phyloP scores from a whole-genome alignment of 2,329 filamentous ascomycete genomes.

The Botrytis medusae region DNA sequence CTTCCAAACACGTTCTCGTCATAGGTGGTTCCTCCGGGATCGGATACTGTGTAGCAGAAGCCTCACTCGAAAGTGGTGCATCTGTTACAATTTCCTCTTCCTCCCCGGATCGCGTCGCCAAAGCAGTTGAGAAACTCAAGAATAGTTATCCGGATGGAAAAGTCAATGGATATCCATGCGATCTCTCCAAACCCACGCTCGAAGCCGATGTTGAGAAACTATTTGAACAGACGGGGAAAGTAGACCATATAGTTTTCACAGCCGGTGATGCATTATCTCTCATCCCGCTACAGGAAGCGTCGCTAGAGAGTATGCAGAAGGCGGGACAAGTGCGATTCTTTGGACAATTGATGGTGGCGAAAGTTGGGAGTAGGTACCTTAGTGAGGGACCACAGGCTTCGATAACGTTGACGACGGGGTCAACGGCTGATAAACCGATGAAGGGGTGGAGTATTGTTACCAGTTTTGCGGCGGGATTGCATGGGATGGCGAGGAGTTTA shows the following conservation, averaged over 20 bases:
- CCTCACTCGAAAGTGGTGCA: constrained; percentile 31
- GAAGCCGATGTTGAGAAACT: constrained; percentile 43
- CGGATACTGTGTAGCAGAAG: constrained; percentile 36
- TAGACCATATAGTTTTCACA: constrained; percentile 37
- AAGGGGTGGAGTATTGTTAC: constrained; percentile 49
- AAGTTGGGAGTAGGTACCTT: constrained; percentile 30
- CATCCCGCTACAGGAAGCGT: constrained; percentile 22
- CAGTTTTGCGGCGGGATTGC: constrained; percentile 50
- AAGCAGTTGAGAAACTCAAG: constrained; percentile 24
- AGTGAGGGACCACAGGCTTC: constrained; percentile 25
- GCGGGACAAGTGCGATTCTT: constrained; percentile 34
- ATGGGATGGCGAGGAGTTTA: constrained; percentile 54
- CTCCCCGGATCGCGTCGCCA: constrained; percentile 18
- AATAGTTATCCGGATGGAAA: constrained; percentile 22
- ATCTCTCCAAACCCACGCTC: constrained; percentile 27
- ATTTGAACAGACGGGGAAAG: constrained; percentile 41
- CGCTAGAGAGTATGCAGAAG: constrained; percentile 25
- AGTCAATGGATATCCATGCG: constrained; percentile 29
- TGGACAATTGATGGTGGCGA: constrained; percentile 33
- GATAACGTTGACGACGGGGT: constrained; percentile 31
- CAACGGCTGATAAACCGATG: constrained; percentile 26
- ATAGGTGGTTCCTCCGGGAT: constrained; percentile 37
- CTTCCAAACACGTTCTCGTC: constrained; percentile 33
- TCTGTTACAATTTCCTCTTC: constrained; percentile 34
- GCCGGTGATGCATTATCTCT: constrained; percentile 29